Conservation (phyloP, 2,329 filamentous ascomycete genomes). For the Ascocoryne sarcoides region DNA sequence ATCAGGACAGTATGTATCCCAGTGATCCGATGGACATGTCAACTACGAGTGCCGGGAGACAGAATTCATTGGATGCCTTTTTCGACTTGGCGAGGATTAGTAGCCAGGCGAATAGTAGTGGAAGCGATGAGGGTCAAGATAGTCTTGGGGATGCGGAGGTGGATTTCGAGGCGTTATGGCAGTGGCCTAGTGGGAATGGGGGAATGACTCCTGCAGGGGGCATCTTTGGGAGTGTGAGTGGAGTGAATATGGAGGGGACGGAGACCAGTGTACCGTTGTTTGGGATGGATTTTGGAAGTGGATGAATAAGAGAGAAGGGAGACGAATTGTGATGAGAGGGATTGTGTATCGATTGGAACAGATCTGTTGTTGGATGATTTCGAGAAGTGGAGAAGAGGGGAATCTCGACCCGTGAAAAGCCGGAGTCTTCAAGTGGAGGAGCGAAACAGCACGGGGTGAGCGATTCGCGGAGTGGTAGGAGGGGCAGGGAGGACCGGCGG, state of each 20-base stretch:
- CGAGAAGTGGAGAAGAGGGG: too few relatives aligned
- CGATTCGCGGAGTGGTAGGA: too few relatives aligned
- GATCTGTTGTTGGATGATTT: too few relatives aligned
- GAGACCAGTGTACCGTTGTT: constrained; percentile 14
- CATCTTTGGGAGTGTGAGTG: not conserved
- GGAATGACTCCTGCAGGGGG: constrained; percentile 3
- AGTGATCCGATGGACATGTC: not conserved
- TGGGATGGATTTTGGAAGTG: constrained; percentile 9
- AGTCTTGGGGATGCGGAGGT: constrained; percentile 17
- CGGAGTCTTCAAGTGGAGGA: too few relatives aligned
- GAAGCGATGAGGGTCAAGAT: constrained; percentile 9
- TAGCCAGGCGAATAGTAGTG: constrained; percentile 5
- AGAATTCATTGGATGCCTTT: constrained; percentile 10
- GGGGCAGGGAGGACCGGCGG: too few relatives aligned
- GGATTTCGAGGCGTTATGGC: constrained; percentile 18
- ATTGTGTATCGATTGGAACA: too few relatives aligned
- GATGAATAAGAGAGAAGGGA: not conserved
- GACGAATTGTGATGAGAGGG: not conserved
- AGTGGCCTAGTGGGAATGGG: not conserved
- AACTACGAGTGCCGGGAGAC: not conserved
- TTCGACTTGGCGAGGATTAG: constrained; percentile 10
- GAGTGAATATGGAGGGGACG: constrained; percentile 8
- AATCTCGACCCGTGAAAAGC: too few relatives aligned
- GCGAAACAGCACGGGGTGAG: too few relatives aligned
- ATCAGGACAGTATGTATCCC: not conserved